Evolutionary conservation across 75 land plant species (phyloP).

Genomic region (Picea sitchensis): DNA sequence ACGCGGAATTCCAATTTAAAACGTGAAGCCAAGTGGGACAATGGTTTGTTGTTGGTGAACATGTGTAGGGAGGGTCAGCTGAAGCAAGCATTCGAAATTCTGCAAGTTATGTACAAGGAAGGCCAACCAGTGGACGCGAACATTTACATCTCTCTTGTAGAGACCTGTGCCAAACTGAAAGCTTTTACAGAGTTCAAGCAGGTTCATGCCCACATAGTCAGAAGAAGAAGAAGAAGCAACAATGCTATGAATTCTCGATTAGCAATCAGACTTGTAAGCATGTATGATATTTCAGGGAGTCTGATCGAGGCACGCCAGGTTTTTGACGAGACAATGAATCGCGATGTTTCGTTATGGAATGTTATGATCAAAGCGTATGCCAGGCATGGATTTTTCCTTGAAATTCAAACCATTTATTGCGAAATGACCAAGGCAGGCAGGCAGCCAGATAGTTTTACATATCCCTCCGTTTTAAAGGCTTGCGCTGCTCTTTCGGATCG

Average conservation of each 20-base stretch:
- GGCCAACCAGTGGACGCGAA: too few species aligned
- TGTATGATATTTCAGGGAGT: conserved; percentile 15
- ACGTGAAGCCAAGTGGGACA: too few species aligned
- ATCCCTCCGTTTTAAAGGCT: conserved; percentile 6
- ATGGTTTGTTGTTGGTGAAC: too few species aligned
- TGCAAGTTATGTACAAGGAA: too few species aligned
- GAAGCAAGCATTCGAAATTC: too few species aligned
- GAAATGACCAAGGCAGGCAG: neutral
- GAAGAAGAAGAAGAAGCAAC: too few species aligned
- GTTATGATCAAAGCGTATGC: conserved; percentile 21
- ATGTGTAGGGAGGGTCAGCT: too few species aligned
- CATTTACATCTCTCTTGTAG: too few species aligned
- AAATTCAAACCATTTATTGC: conserved; percentile 7
- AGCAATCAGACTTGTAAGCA: conserved; percentile 3
- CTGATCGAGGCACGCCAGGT: conserved; percentile 15
- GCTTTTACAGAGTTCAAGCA: too few species aligned
- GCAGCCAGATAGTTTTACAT: conserved; percentile 9
- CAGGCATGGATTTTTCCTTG: neutral
- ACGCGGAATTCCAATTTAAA: too few species aligned
- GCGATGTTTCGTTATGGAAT: conserved; percentile 21
- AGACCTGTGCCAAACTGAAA: too few species aligned
- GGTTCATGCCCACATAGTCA: too few species aligned
- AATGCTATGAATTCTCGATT: neutral
- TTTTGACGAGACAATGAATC: conserved; percentile 10
- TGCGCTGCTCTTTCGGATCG: conserved; percentile 10